Base-by-base conservation (phyloP, 768 basidiomycete species). In the Auricularia heimuer region DNA sequence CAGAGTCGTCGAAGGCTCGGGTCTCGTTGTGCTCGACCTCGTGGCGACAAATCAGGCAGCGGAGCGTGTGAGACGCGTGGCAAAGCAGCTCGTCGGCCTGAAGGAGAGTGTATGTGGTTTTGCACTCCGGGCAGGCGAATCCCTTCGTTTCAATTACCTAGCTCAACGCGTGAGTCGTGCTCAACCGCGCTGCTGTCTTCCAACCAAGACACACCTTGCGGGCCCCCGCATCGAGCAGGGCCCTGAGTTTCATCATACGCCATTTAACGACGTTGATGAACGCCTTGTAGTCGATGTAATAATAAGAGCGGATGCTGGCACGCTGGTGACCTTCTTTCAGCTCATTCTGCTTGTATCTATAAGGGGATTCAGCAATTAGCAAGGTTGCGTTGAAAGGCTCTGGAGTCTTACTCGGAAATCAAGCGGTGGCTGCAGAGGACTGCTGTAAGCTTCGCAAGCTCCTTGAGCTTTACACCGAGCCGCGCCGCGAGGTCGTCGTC, bases 261-360 rank as follows among this genome's bases (percentile, higher is more conserved):
- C 96, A 99, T 75, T 98, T 98, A 75, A 96, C 91, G 60, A 98
- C 94, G 75, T 98, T 94, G 77, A 92, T 94, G 73, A 98, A 95
- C 72, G 88, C 85, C 70, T 92, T 86, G 75, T 96, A 94, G 77
- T 99, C 89, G 73, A 99, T 90, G 77, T 92, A 98, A 79, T 91
- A 99, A 79, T 98, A 99, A 71, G 92, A 88, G 70, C 89, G 87
- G 68, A 89, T 89, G 66, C 89, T 88, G 66, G 90, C 88, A 66
- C 95, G 86, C 74, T 89, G 89, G 56, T 89, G 89, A 62, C 90
- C 90, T 73, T 94, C 91, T 73, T 92, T 91, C 69, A 93, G 83
- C 77, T 95, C 93, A 67, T 93, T 94, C 71, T 94, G 92, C 51
- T 92, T 88, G 72, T 92, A 89, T 56, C 92, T 95, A 70, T n/a